Base-by-base conservation (phyloP, 306 rosid species). In the Delonix regia region DNA sequence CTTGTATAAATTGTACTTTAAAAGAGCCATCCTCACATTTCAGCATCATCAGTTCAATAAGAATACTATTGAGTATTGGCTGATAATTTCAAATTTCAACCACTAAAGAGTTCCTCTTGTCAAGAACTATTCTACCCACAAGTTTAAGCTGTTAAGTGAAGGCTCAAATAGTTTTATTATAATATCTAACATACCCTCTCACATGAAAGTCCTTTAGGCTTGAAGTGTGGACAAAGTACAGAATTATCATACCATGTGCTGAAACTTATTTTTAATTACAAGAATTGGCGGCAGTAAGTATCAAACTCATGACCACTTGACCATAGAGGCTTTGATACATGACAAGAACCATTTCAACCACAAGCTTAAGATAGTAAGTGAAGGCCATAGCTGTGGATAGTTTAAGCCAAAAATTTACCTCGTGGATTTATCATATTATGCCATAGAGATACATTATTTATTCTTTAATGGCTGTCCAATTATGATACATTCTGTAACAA, bases 321-420 rank as follows among this genome's bases (percentile, higher is more conserved):
- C 27, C 2, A 55, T 24, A 12, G 6, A 24, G 33, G 34, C 10
- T 12, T 27, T 25, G 34, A 25, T 59, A 59, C 38, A 25, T 25
- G 65, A 25, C 38, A 59, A 59, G 8, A 22, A 56, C 34, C 63
- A 56, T 56, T 56, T 10, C 33, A 11, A 7, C 6, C 16, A 12
- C 60, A 55, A 55, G 61, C 33, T 19, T 52, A 49, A 49, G 9
- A 16, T 49, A 22, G 21, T 49, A 6, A 47, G 16, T 47, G 52
- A 47, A 18, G 55, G 9, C 55, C 21, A 49, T 49, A 70, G 39
- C 60, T 39, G 44, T 8, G 10, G 48, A 77, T 70, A 71, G 55
- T 55, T 74, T 71, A 53, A 18, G 49, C 34, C 69, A 72, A 77
- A 82, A 51, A 44, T 77, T 77, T 65, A 33, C n/a, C 21, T 69